Percentiles rank a stretch among this genome's conserved stretches.
Conservation (phyloP, 2,329 filamentous ascomycete genomes). For the Pleurostoma richardsiae region DNA sequence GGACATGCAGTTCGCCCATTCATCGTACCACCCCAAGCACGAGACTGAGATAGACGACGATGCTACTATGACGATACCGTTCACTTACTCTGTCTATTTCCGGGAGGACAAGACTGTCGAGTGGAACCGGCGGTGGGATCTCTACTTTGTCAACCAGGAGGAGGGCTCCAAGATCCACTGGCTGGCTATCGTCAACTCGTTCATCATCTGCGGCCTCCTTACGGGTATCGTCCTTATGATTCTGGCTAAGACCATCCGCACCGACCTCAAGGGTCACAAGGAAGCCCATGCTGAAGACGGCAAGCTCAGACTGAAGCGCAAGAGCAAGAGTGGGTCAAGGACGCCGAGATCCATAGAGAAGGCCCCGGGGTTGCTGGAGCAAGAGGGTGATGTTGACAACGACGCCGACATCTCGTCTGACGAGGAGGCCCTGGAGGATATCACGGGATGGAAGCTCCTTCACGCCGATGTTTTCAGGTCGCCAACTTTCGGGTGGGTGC, state of each 20-base stretch:
- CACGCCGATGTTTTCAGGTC: slow-evolving; percentile 84
- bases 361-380: slow-evolving; percentile 54
- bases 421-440: slow-evolving; percentile 71
- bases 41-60: slow-evolving; percentile 57
- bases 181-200: slow-evolving; percentile 82
- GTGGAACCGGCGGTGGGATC: slow-evolving; percentile 81
- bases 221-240: slow-evolving; percentile 79
- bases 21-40: slow-evolving; percentile 53
- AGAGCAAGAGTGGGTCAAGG: slow-evolving; percentile 28
- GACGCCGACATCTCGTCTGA: slow-evolving; percentile 58
- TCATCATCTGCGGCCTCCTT: slow-evolving; percentile 76
- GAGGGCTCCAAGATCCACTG: slow-evolving; percentile 80
- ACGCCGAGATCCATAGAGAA: slow-evolving; percentile 46
- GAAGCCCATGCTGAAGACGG: slow-evolving; percentile 63
- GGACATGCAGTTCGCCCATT: slow-evolving; percentile 44
- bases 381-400: slow-evolving; percentile 44
- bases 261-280: slow-evolving; percentile 71
- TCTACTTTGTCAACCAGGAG: slow-evolving; percentile 85
- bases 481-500: slow-evolving; percentile 63
- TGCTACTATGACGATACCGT: slow-evolving; percentile 68
- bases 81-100: slow-evolving; percentile 88
- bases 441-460: slow-evolving; percentile 82
- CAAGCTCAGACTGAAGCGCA: slow-evolving; percentile 50
- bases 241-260: slow-evolving; percentile 69
- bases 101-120: slow-evolving; percentile 75